phyloP scores from a whole-genome alignment of 2,329 filamentous ascomycete genomes.

The Colletotrichum sp. region DNA sequence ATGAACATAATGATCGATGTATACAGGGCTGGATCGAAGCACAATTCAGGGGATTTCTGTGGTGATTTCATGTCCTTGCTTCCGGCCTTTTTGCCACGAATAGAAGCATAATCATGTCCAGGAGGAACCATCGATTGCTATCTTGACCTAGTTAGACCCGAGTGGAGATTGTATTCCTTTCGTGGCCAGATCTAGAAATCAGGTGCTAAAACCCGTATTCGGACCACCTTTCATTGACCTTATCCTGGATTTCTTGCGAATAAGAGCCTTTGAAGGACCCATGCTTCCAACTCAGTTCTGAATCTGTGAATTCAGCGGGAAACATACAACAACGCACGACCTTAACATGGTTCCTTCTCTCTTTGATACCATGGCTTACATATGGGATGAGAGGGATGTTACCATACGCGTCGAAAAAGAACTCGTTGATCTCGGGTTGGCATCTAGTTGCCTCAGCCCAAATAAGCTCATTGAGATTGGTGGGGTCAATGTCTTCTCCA shows the following conservation, averaged over 20 bases:
- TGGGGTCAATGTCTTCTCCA: slow-evolving; percentile 54
- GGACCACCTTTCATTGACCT: too few relatives aligned
- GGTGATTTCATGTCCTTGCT: too few relatives aligned
- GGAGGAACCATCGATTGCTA: too few relatives aligned
- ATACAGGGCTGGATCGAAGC: too few relatives aligned
- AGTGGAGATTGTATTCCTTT: too few relatives aligned
- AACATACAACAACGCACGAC: slow-evolving; percentile 49
- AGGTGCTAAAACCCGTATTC: too few relatives aligned
- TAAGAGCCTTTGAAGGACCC: slow-evolving; percentile 32
- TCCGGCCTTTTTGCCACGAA: too few relatives aligned
- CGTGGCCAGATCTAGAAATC: too few relatives aligned
- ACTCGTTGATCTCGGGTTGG: slow-evolving; percentile 46
- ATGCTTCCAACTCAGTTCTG: slow-evolving; percentile 30
- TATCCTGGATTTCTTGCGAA: not conserved
- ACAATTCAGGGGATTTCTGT: too few relatives aligned
- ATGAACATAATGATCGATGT: too few relatives aligned
- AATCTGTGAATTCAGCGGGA: slow-evolving; percentile 43
- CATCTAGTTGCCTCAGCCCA: slow-evolving; percentile 55
- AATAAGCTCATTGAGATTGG: slow-evolving; percentile 48
- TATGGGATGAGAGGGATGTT: slow-evolving; percentile 52
- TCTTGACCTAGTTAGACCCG: too few relatives aligned
- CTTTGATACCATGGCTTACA: slow-evolving; percentile 39
- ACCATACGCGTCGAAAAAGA: slow-evolving; percentile 44
- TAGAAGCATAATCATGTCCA: too few relatives aligned
- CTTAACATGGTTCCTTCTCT: slow-evolving; percentile 40